Evolutionary conservation across 345 rosid genomes (phyloP).

Genomic region (Rhodamnia argentea): DNA sequence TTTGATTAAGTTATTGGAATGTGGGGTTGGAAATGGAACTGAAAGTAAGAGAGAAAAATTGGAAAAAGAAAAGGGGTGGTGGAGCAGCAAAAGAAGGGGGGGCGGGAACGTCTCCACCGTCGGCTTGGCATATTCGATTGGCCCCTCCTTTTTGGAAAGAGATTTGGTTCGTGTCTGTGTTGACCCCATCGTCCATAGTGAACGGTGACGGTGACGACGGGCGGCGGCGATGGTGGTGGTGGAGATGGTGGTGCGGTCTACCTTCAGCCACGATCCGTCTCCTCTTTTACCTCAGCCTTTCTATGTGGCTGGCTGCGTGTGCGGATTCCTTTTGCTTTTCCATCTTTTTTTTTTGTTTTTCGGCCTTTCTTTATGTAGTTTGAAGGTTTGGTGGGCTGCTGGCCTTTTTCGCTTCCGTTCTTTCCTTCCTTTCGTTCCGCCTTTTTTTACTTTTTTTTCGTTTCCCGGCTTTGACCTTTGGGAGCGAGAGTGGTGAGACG

Average conservation of each 20-base stretch:
- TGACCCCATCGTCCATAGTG: not conserved
- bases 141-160: not conserved
- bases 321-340: not conserved
- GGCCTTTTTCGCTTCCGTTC: not conserved
- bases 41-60: not conserved
- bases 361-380: not conserved
- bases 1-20: not conserved
- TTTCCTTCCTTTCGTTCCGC: not conserved
- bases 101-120: conserved; percentile 20
- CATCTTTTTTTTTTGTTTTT: too few relatives aligned
- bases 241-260: not conserved
- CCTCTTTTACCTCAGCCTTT: conserved; percentile 9
- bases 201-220: not conserved
- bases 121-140: conserved; percentile 33
- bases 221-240: not conserved
- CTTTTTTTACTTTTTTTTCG: not conserved
- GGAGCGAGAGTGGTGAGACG: not conserved
- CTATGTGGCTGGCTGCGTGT: conserved; percentile 10
- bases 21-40: not conserved
- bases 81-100: not conserved
- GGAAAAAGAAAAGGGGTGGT: conserved; percentile 10
- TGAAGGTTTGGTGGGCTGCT: not conserved
- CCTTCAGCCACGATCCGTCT: not conserved
- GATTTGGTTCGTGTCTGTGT: not conserved
- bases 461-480: not conserved